Evolutionary conservation across 2,329 filamentous ascomycete species (phyloP), one percentile per base, ranked within the genome.

Genomic region (Colletotrichum sp.): DNA sequence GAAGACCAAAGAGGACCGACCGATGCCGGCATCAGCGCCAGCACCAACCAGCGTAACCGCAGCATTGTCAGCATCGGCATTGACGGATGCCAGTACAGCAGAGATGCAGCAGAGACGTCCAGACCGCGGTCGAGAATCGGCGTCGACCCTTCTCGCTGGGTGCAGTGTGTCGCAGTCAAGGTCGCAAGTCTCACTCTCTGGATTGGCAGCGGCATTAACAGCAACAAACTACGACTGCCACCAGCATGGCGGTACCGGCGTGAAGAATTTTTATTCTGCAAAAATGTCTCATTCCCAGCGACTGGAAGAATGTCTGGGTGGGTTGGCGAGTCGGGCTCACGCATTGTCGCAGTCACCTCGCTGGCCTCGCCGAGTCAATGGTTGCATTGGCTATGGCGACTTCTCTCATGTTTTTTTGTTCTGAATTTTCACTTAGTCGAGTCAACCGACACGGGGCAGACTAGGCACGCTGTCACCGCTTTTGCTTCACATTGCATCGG

Each of bases 311-410:
- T n/a, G 30, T 21, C n/a, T 24, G 24, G 21, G 30, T 16, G 10
- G 12, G 34, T 26, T 13, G 36, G 10, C 52, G 61, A 72, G 52
- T 66, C 64, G 72, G 68, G 24, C 10, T 64, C 24, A 36, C 65
- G 43, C 55, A 72, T 39, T 52, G 73, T 60, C 63, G 70, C 70
- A 72, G 36, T 73, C 30, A 39, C 32, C 10, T 68, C 65, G n/a
- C 48, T 67, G 64, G 24, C 5, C 43, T 55, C 55, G 26, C 64
- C 52, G n/a, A 34, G 16, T n/a, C 55, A 39, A 43, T 43, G 63
- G 70, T 74, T 68, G 64, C 64, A 72, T 74, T 74, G 63, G 30
- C 63, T 18, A 76, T 68, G 69, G 69, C 72, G 36, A 43, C 32
- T 28, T 36, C 39, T 52, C 43, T 52, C 43, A 21, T 12, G 0